These are phyloP conservation scores for Neoboletus subvelutipes DNA, from an alignment of 768 basidiomycete genomes.

Conservation along the genomic window DNA sequence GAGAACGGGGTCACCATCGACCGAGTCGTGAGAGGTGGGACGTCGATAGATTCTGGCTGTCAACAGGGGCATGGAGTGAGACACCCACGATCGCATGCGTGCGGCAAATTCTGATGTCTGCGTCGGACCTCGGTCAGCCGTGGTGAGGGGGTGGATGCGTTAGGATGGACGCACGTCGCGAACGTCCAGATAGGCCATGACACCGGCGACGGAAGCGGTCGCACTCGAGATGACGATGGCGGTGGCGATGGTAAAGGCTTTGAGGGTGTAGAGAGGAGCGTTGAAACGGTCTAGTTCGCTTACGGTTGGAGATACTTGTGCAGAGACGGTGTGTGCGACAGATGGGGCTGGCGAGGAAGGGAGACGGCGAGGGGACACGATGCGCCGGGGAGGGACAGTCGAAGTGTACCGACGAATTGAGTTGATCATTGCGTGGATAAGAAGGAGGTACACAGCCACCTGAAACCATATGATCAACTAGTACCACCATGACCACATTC, in stretches of 20 bases:
- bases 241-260: conserved; percentile 69
- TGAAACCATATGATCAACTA: neutral
- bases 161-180: conserved; percentile 41
- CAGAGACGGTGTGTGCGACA: neutral
- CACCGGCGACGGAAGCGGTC: conserved; percentile 42
- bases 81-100: conserved; percentile 51
- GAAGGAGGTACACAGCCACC: conserved; percentile 1
- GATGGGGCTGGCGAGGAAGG: neutral
- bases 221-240: conserved; percentile 52
- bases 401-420: too few species aligned
- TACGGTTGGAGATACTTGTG: neutral
- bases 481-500: conserved; percentile 20
- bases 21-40: conserved; percentile 29
- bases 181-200: conserved; percentile 54
- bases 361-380: neutral
- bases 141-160: too few species aligned
- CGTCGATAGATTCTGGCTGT: conserved; percentile 52
- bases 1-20: neutral
- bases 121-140: neutral
- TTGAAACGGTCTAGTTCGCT: conserved; percentile 37
- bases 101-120: conserved; percentile 61
- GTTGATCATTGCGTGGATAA: neutral
- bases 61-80: conserved; percentile 47
- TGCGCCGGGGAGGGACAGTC: too few species aligned
- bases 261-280: conserved; percentile 53